These are phyloP conservation scores for Psidium friedrichsthalianum DNA, from an alignment of 345 rosid species.

Conservation along the genomic window DNA sequence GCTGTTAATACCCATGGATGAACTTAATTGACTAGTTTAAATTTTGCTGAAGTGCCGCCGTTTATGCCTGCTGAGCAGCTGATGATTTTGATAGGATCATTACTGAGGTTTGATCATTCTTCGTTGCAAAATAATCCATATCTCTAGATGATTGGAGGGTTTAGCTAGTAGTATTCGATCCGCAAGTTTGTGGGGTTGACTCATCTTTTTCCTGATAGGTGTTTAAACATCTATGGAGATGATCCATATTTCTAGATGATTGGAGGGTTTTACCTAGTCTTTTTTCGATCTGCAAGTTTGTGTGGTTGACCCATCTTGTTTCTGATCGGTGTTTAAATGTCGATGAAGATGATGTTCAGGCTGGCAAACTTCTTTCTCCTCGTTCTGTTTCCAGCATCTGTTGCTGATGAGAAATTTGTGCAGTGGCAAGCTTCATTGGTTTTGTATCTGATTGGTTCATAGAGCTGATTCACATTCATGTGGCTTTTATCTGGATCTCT, in stretches of 20 bases:
- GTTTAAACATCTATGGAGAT: neutral
- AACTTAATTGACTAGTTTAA: slow-evolving; percentile 1
- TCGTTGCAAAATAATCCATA: neutral
- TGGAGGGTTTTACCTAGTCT: neutral
- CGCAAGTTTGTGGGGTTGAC: neutral
- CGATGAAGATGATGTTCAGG: neutral
- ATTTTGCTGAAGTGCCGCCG: neutral
- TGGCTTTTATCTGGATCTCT: neutral
- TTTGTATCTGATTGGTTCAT: neutral
- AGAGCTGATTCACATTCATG: neutral
- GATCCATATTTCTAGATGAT: neutral
- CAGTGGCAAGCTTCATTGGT: neutral
- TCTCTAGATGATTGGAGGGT: neutral
- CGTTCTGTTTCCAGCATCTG: neutral
- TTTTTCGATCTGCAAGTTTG: neutral
- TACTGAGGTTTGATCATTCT: neutral
- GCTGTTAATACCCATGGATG: slow-evolving; percentile 86
- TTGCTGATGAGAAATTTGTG: neutral
- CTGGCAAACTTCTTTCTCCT: neutral
- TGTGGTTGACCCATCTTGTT: neutral
- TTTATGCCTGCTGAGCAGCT: neutral
- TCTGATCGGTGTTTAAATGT: neutral
- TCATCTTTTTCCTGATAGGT: neutral
- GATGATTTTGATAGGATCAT: neutral
- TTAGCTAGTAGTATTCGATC: neutral